A percentile compares a stretch with the other conserved stretches of the same genome.
These are phyloP conservation scores for Tothia fuscella DNA, from an alignment of 2,329 filamentous ascomycete species.

Conservation along the genomic window DNA sequence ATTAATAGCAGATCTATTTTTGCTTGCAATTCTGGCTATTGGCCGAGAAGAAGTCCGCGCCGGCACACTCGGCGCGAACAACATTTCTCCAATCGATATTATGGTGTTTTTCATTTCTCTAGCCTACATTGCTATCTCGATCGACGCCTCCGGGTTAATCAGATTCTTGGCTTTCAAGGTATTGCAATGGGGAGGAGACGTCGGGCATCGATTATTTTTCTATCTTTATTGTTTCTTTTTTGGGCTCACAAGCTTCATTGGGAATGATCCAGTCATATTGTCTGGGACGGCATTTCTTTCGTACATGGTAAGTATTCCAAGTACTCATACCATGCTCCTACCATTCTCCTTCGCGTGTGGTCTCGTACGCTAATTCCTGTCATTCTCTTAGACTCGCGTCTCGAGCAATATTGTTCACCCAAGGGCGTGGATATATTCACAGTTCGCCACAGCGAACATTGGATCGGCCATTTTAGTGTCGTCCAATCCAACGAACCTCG, in stretches of 20 bases:
- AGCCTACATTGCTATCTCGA: conserved; percentile 60
- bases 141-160: conserved; percentile 63
- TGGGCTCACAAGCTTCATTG: conserved; percentile 52
- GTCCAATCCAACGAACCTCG: conserved; percentile 66
- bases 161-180: conserved; percentile 60
- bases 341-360: too few relatives aligned
- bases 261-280: conserved; percentile 64
- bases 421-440: conserved; percentile 59
- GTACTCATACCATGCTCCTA: too few relatives aligned
- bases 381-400: too few relatives aligned
- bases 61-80: conserved; percentile 52
- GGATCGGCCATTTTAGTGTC: conserved; percentile 65
- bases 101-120: conserved; percentile 64
- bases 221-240: conserved; percentile 67
- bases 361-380: too few relatives aligned
- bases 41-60: conserved; percentile 54
- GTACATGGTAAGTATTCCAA: too few relatives aligned
- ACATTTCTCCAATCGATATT: conserved; percentile 59
- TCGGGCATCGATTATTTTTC: conserved; percentile 58
- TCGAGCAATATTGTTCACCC: conserved; percentile 62
- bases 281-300: conserved; percentile 64
- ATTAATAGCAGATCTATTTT: conserved; percentile 57
- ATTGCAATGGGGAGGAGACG: conserved; percentile 52
- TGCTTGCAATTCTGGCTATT: conserved; percentile 58
- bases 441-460: conserved; percentile 63